phyloP scores from a whole-genome alignment of 768 basidiomycete genomes.

The Hygrocybe coccinea region DNA sequence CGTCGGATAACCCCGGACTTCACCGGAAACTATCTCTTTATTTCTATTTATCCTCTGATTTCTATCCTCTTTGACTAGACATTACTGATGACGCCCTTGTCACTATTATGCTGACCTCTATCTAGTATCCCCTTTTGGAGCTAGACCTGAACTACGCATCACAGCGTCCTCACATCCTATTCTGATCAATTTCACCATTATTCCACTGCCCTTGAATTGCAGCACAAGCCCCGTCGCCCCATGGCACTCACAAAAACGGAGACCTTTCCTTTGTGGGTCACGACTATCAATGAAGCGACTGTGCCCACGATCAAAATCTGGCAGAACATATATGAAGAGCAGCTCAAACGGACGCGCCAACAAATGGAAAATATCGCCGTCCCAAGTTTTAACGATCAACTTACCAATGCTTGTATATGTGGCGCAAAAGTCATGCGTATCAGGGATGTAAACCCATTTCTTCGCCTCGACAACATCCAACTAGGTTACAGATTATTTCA shows the following conservation, averaged over 20 bases:
- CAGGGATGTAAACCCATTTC: slow-evolving; percentile 21
- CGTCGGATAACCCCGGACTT: too few species aligned
- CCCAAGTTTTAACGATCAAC: slow-evolving; percentile 27
- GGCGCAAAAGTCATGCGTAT: slow-evolving; percentile 13
- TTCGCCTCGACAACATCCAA: slow-evolving; percentile 19
- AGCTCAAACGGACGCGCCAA: slow-evolving; percentile 15
- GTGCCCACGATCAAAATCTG: slow-evolving; percentile 24
- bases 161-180: slow-evolving; percentile 10
- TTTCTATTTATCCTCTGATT: too few species aligned
- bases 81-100: too few species aligned
- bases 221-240: slow-evolving; percentile 13
- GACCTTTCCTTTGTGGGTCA: slow-evolving; percentile 18
- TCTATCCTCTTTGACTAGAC: too few species aligned
- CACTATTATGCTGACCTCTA: too few species aligned
- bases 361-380: slow-evolving; percentile 16
- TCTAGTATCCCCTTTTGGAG: too few species aligned
- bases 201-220: slow-evolving; percentile 7
- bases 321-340: slow-evolving; percentile 22
- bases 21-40: too few species aligned
- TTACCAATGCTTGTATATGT: slow-evolving; percentile 24
- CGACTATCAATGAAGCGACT: slow-evolving; percentile 29
- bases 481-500: slow-evolving; percentile 32
- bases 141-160: too few species aligned
- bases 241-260: slow-evolving; percentile 22
- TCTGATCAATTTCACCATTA: not conserved